These are phyloP conservation scores for Yamadazyma paraphyllophila DNA, from an alignment of 805 yeast species.

Conservation along the genomic window DNA sequence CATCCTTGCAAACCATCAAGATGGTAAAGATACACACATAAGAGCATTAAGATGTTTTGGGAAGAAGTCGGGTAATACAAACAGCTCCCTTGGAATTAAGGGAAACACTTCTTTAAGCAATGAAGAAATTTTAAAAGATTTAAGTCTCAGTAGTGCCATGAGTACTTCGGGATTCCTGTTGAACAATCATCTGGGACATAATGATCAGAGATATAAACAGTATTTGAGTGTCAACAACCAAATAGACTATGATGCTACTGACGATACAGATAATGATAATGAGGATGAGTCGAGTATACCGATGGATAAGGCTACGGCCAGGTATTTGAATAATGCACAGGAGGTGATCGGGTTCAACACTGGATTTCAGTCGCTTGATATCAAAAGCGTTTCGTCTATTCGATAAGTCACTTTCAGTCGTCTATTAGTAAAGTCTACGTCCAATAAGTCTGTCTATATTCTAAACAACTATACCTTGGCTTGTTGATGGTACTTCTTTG, in stretches of 20 bases:
- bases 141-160: slow-evolving; percentile 26
- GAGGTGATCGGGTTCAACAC: slow-evolving; percentile 42
- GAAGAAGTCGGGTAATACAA: slow-evolving; percentile 23
- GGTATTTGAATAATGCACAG: slow-evolving; percentile 31
- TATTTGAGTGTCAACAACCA: not conserved
- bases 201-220: slow-evolving; percentile 6
- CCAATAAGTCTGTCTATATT: too few species aligned
- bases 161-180: slow-evolving; percentile 30
- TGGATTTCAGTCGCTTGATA: slow-evolving; percentile 39
- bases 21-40: slow-evolving; percentile 93
- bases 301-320: slow-evolving; percentile 22
- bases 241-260: not conserved
- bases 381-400: slow-evolving; percentile 38
- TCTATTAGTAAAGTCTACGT: too few species aligned
- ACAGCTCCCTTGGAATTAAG: not conserved
- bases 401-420: slow-evolving; percentile 17
- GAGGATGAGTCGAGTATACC: slow-evolving; percentile 14
- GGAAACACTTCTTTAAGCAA: slow-evolving; percentile 5
- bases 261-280: slow-evolving; percentile 14
- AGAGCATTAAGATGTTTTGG: slow-evolving; percentile 65
- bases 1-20: slow-evolving; percentile 81
- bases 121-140: slow-evolving; percentile 21
- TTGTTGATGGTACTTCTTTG: too few species aligned
- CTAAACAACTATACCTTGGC: too few species aligned
- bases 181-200: slow-evolving; percentile 17